Evolutionary conservation across 2,329 filamentous ascomycete species (phyloP).

Genomic region (Fusarium guadeloupense): DNA sequence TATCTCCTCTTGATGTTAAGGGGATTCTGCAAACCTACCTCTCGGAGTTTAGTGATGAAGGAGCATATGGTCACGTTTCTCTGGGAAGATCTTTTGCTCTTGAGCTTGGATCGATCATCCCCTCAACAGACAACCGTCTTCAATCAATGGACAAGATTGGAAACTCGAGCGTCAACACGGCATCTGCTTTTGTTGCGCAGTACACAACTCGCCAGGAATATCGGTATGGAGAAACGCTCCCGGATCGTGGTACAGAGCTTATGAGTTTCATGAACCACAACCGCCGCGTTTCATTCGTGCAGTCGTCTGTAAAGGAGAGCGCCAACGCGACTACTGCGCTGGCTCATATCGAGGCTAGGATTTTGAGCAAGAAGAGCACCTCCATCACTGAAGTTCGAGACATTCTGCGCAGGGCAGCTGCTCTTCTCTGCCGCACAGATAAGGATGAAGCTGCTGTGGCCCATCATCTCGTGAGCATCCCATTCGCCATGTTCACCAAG

Average conservation of each 20-base stretch:
- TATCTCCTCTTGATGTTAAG: conserved; percentile 93
- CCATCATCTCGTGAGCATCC: conserved; percentile 89
- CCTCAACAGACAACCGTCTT: conserved; percentile 84
- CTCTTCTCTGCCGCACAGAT: conserved; percentile 81
- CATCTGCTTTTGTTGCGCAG: conserved; percentile 95
- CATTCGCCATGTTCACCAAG: conserved; percentile 92
- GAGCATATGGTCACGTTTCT: conserved; percentile 89
- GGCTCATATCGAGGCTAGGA: conserved; percentile 75
- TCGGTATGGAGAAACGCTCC: conserved; percentile 80
- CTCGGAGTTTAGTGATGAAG: conserved; percentile 92
- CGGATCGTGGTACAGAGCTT: conserved; percentile 74
- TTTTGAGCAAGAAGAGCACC: conserved; percentile 74
- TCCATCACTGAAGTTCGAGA: conserved; percentile 80
- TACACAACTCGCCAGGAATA: conserved; percentile 98
- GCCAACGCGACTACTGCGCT: conserved; percentile 72
- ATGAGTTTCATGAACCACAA: conserved; percentile 67
- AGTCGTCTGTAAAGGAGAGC: conserved; percentile 62
- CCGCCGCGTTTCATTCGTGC: conserved; percentile 61
- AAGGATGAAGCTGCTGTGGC: conserved; percentile 81
- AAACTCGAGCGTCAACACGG: conserved; percentile 83
- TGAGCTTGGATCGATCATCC: conserved; percentile 89
- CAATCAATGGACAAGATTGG: conserved; percentile 81
- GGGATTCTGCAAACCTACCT: conserved; percentile 95
- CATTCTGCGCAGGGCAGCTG: conserved; percentile 83
- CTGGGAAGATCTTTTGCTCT: conserved; percentile 93